A percentile compares a stretch with the other conserved stretches of the same genome.
Evolutionary conservation across 257 asterid genomes (phyloP).

Genomic region (Solanum pinnatisectum): DNA sequence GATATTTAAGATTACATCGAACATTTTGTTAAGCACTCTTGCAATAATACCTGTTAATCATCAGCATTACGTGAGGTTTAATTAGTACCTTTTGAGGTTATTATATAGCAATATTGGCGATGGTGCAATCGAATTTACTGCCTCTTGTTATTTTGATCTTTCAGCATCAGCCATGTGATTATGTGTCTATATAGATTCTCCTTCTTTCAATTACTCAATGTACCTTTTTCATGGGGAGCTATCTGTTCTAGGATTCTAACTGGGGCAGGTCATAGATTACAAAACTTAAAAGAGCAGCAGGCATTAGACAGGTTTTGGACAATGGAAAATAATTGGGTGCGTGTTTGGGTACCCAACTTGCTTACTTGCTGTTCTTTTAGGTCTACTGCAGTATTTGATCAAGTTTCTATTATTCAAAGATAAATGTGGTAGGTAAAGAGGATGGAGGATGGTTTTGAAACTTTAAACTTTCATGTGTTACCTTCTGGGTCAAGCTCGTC

Average conservation of each 20-base stretch:
- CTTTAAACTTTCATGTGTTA: background rate
- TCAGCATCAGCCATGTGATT: background rate
- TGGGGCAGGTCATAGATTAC: background rate
- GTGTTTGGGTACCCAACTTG: background rate
- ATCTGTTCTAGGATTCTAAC: background rate
- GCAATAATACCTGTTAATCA: background rate
- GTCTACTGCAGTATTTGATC: background rate
- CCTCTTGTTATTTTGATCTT: background rate
- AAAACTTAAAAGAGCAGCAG: background rate
- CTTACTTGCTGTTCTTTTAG: background rate
- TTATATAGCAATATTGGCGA: background rate
- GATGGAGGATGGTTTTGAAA: background rate
- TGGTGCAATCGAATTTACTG: background rate
- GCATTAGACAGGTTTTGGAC: background rate
- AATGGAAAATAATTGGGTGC: background rate
- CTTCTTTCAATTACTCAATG: background rate
- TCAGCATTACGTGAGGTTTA: background rate
- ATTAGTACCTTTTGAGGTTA: background rate
- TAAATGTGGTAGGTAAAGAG: background rate
- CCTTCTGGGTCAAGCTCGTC: background rate
- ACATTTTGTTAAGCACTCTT: background rate
- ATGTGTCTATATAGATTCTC: background rate
- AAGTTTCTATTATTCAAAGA: background rate
- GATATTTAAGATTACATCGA: background rate
- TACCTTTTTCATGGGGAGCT: background rate